phyloP scores from a whole-genome alignment of 192 early-diverging fungal species.

The Rhizophagus prolifer region DNA sequence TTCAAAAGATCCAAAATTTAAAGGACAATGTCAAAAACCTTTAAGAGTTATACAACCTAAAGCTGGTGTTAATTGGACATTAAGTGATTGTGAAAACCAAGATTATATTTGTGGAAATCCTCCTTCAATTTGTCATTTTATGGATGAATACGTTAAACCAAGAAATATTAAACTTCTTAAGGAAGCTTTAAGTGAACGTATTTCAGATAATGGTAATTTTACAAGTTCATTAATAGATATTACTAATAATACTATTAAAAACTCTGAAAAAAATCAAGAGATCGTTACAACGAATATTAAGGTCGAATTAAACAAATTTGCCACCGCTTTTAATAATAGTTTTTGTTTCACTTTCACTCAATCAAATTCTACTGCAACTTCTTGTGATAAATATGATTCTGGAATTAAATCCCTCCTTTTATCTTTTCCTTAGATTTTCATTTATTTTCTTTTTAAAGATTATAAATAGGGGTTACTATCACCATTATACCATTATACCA shows the following conservation, averaged over 20 bases:
- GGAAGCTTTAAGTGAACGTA: background rate
- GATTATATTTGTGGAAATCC: constrained; percentile 63
- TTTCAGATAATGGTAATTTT: background rate
- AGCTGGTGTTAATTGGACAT: constrained; percentile 46
- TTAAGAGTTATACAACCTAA: constrained; percentile 50
- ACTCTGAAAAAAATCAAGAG: background rate
- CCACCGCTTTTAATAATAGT: background rate
- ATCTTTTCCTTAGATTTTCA: background rate
- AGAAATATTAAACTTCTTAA: background rate
- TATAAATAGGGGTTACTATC: too few species aligned
- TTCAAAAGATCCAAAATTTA: constrained; percentile 48
- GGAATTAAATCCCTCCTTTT: background rate
- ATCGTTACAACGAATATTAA: background rate
- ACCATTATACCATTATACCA: too few species aligned
- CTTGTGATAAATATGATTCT: background rate
- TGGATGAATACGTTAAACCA: background rate
- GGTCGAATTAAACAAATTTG: background rate
- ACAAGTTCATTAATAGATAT: background rate
- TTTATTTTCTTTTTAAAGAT: too few species aligned
- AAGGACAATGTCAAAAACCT: constrained; percentile 58
- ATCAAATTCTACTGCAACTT: too few species aligned
- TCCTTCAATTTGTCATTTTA: constrained; percentile 53
- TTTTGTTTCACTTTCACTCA: background rate
- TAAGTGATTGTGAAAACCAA: constrained; percentile 53
- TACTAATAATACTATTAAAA: background rate